phyloP scores from a whole-genome alignment of 2,329 filamentous ascomycete species.

The Pseudocercospora eumusae region DNA sequence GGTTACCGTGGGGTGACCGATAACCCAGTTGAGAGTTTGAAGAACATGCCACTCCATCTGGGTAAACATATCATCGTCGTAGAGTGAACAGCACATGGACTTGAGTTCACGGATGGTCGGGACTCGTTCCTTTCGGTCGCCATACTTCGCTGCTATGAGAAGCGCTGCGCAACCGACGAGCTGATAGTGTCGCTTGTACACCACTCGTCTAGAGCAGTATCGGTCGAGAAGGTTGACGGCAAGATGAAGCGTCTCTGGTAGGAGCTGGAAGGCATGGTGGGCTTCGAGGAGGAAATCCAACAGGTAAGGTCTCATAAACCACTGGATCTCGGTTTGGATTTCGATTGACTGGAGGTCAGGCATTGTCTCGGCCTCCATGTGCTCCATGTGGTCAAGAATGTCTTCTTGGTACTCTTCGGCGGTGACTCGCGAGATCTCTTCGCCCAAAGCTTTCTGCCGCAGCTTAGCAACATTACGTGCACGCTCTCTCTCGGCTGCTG shows the following conservation, averaged over 20 bases:
- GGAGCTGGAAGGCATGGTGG: constrained; percentile 87
- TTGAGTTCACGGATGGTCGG: constrained; percentile 95
- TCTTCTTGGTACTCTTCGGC: constrained; percentile 93
- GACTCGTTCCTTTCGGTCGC: constrained; percentile 98
- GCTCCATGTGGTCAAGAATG: constrained; percentile 88
- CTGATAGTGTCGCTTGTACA: constrained; percentile 99
- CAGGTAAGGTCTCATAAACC: constrained; percentile 98
- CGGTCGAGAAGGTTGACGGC: constrained; percentile 95
- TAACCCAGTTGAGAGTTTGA: constrained; percentile 93
- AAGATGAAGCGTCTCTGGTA: constrained; percentile 93
- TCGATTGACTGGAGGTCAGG: constrained; percentile 97
- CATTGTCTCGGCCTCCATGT: constrained; percentile 93
- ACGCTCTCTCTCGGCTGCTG: constrained; percentile 71
- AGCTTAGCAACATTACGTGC: constrained; percentile 76
- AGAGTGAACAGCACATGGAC: constrained; percentile 98
- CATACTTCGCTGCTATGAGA: constrained; percentile 96
- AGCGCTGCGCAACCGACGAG: constrained; percentile 94
- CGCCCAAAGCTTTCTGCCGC: constrained; percentile 82
- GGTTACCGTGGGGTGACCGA: constrained; percentile 94
- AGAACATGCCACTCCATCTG: constrained; percentile 99
- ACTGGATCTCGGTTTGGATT: constrained; percentile 98
- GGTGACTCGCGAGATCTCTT: constrained; percentile 81
- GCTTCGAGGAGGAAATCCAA: constrained; percentile 98
- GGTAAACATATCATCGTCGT: constrained; percentile 99
- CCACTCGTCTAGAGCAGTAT: constrained; percentile 95